Base-by-base conservation (phyloP, 139 green algal genomes). In the Pseudopediastrum boryanum region DNA sequence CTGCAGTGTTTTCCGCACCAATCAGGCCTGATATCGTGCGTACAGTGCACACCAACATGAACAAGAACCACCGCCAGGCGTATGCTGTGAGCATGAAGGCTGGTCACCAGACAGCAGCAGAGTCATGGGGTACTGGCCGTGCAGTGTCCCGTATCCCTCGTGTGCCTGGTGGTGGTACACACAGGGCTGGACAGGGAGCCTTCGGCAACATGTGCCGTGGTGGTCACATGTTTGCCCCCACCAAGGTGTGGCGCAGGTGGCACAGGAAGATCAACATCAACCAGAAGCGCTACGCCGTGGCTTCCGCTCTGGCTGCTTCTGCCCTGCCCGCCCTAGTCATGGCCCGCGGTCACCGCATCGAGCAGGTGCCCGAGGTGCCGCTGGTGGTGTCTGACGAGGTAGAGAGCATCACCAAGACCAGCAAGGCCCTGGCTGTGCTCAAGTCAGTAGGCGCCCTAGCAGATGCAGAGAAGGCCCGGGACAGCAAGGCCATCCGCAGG, bases 131-230 rank as follows among this genome's bases (percentile, higher is more conserved):
- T 63, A 99, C 97, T 43, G 97, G 97, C 62, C 94, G 97, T 68
- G 97, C 97, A 56, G 97, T 99, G 81, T 99, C 97, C 31, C 97
- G 97, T 97, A 99, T 99, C 85, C 97, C 97, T 27, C 97, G 97
- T 90, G 97, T 99, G 48, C 97, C 97, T 44, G 97, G 77, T 58
- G 94, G 92, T 79, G 95, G 94, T 77, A 98, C 95, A 36, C 96
- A 99, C 92, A 86, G 96, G 43, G 96, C 96, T 63, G 97, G 97
- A 44, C 97, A 99, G 92, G 97, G 91, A 86, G 97, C 97, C 56
- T 99, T 99, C 82, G 97, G 97, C 70, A 99, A 99, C 94, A 99
- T 99, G 97, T 98, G 95, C 90, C 94, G 97, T 50, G 97, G 97
- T 69, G 97, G 97, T 39, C 92, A 93, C 82, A 99, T 99, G 97